phyloP scores from a whole-genome alignment of 2,329 filamentous ascomycete genomes.

The Curvularia spicifera region DNA sequence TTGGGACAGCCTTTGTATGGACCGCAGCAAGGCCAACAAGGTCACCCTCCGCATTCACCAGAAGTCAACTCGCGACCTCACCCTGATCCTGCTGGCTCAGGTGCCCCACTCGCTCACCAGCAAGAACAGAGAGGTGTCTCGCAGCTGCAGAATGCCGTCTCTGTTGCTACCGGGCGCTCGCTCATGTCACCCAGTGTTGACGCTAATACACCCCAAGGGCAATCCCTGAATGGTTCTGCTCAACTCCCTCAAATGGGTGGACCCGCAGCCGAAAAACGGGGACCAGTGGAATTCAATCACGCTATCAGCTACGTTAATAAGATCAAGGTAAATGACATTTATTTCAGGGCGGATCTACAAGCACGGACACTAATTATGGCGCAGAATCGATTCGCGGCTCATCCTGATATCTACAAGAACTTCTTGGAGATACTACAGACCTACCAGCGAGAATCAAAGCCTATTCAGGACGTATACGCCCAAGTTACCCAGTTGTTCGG shows the following conservation, averaged over 20 bases:
- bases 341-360: slow-evolving; percentile 43
- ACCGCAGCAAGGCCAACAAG: slow-evolving; percentile 43
- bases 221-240: slow-evolving; percentile 66
- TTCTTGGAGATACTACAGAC: slow-evolving; percentile 98
- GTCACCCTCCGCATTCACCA: slow-evolving; percentile 46
- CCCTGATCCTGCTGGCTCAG: slow-evolving; percentile 47
- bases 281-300: slow-evolving; percentile 98
- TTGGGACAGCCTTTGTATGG: slow-evolving; percentile 50
- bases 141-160: slow-evolving; percentile 69
- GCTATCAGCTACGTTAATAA: slow-evolving; percentile 99
- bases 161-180: slow-evolving; percentile 61
- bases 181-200: slow-evolving; percentile 59
- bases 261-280: slow-evolving; percentile 74
- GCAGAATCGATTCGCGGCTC: slow-evolving; percentile 93
- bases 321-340: slow-evolving; percentile 75
- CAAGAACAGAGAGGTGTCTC: slow-evolving; percentile 71
- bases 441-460: slow-evolving; percentile 96
- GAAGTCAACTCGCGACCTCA: slow-evolving; percentile 48
- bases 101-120: slow-evolving; percentile 60
- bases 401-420: slow-evolving; percentile 98
- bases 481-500: slow-evolving; percentile 96
- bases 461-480: slow-evolving; percentile 96
- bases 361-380: slow-evolving; percentile 17
- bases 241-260: slow-evolving; percentile 63
- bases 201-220: slow-evolving; percentile 58